Evolutionary conservation across 1,284 basidiomycete species (phyloP).

Genomic region (Tylopilus sp.): DNA sequence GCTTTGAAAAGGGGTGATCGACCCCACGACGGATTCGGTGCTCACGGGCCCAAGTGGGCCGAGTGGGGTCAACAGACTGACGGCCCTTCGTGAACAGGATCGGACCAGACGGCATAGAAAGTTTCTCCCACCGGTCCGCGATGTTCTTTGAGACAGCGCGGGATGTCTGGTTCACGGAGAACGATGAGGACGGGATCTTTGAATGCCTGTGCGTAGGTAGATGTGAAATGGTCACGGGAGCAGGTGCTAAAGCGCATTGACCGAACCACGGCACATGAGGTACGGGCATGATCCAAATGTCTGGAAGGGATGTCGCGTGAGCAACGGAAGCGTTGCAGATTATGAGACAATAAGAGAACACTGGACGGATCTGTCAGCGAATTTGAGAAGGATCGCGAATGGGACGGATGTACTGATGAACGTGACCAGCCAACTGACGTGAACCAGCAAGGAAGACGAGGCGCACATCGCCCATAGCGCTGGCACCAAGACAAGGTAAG

Average conservation of each 20-base stretch:
- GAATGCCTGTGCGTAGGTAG: conserved; percentile 9
- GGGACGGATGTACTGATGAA: conserved; percentile 46
- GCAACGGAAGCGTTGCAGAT: conserved; percentile 43
- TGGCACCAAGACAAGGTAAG: conserved; percentile 19
- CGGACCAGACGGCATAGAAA: conserved; percentile 16
- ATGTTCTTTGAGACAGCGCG: conserved; percentile 30
- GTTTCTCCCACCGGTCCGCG: conserved; percentile 30
- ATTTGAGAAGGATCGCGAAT: neutral
- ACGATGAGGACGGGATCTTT: conserved; percentile 6
- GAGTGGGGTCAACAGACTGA: conserved; percentile 20
- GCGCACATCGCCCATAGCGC: conserved; percentile 47
- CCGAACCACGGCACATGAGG: conserved; percentile 56
- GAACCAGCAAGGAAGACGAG: conserved; percentile 48
- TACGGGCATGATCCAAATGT: conserved; percentile 50
- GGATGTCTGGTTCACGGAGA: conserved; percentile 14
- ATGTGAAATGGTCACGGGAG: conserved; percentile 5
- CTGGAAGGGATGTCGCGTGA: conserved; percentile 40
- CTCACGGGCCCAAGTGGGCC: conserved; percentile 46
- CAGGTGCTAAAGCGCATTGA: conserved; percentile 4
- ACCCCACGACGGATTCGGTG: conserved; percentile 46
- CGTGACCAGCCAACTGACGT: conserved; percentile 51
- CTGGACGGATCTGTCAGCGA: conserved; percentile 33
- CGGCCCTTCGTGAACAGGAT: conserved; percentile 18
- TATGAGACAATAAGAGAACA: conserved; percentile 50
- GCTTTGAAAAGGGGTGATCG: conserved; percentile 39